Base-by-base conservation (phyloP, 164 flowering plant genomes). In the Aristolochia californica region DNA sequence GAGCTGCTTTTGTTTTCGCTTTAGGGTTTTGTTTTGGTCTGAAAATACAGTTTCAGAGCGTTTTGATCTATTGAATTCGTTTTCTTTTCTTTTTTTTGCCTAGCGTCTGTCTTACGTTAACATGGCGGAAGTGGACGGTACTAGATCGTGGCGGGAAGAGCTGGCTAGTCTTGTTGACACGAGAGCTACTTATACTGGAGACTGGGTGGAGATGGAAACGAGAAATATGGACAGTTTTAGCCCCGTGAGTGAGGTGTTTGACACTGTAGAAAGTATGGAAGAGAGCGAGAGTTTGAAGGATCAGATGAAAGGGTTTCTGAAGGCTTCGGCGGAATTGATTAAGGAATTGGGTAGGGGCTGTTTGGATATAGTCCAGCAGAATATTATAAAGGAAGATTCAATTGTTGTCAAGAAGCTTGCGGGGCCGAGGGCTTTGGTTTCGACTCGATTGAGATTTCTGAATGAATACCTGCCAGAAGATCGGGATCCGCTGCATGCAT, bases 401-500 rank as follows among this genome's bases (percentile, higher is more conserved):
- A 84, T 63, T 62, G 43, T 89, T 45, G 83, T 79, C 55, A 68
- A 60, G 55, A 81, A 76, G 62, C 54, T 82, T 14, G 67, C 81
- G 17, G 78, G 73, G 34, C 89, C 86, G 2, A 71, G 71, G 57
- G 74, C 66, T 15, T 72, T 70, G 62, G 82, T 78, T 38, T 73
- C 74, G 1, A 62, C 68, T 2, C 83, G 72, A 63, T 60, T 93
- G 61, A 80, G 78, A 15, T 78, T 77, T 53, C 52, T 89, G 69
- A 93, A 83, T 52, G 91, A 89, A 64, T 84, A 61, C 59, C 72
- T 93, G 80, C 97, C 99, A 0, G 99, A 93, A 72, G 97, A 93
- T 75, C 82, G 84, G 50, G 88, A 89, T 63, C 99, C 97, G 15
- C 57, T 60, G 26, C 88, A 84, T 66, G 81, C 79, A 0, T 91